A percentile compares a stretch with the other conserved stretches of the same genome.
Evolutionary conservation across 2,329 filamentous ascomycete species (phyloP).

Genomic region (Colletotrichum noveboracense): DNA sequence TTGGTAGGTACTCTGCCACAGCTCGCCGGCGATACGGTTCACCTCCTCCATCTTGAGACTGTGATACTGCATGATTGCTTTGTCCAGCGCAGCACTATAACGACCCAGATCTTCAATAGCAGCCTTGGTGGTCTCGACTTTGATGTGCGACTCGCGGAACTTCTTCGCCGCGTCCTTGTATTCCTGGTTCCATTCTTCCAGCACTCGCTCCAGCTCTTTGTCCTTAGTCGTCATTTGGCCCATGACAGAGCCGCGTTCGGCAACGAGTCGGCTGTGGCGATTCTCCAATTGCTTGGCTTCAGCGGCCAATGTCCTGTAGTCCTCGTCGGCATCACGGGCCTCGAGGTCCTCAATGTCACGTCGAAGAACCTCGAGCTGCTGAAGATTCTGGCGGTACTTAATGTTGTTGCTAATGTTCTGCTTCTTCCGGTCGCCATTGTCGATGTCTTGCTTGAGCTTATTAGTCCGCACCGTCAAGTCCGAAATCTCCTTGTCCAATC

Average conservation of each 20-base stretch:
- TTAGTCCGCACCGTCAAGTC: conserved; percentile 75
- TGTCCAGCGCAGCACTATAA: conserved; percentile 85
- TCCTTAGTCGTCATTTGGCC: conserved; percentile 86
- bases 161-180: conserved; percentile 82
- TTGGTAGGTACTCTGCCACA: conserved; percentile 98
- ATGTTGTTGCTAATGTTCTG: conserved; percentile 90
- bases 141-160: conserved; percentile 88
- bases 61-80: conserved; percentile 98
- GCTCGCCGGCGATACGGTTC: conserved; percentile 90
- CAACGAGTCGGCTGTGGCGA: conserved; percentile 71
- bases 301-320: conserved; percentile 75
- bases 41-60: conserved; percentile 98
- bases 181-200: conserved; percentile 82
- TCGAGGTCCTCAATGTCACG: conserved; percentile 77
- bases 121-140: conserved; percentile 89
- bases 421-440: conserved; percentile 82
- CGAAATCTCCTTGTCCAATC: conserved; percentile 70
- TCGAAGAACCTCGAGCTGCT: conserved; percentile 70
- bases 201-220: conserved; percentile 73
- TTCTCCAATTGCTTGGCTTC: conserved; percentile 74
- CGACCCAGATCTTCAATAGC: conserved; percentile 88
- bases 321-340: conserved; percentile 79
- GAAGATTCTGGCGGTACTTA: conserved; percentile 78
- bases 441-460: conserved; percentile 76
- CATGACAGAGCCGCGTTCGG: conserved; percentile 75